These are phyloP conservation scores for Porphyra umbilicalis DNA, from an alignment of 31 red algal genomes.

Conservation along the genomic window DNA sequence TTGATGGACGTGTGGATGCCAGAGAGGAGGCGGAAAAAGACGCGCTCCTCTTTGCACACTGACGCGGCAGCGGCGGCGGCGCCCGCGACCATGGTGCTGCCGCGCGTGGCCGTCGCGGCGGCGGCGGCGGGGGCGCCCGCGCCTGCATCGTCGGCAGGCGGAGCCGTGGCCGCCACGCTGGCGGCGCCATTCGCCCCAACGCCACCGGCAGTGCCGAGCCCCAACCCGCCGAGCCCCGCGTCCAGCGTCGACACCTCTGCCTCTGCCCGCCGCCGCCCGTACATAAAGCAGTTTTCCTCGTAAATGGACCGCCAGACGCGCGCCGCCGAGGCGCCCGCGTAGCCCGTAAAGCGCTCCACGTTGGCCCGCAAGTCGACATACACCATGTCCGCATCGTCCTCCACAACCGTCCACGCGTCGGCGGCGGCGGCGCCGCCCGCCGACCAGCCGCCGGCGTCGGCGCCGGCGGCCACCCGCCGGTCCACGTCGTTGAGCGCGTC, in stretches of 20 bases:
- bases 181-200: not conserved
- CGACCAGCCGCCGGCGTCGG: conserved; percentile 27
- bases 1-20: conserved; percentile 95
- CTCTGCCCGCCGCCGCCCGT: not conserved
- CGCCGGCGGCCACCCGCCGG: conserved; percentile 40
- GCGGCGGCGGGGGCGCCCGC: not conserved
- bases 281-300: conserved; percentile 85
- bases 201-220: not conserved
- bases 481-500: conserved; percentile 71
- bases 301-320: conserved; percentile 89
- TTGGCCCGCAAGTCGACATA: conserved; percentile 88
- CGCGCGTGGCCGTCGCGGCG: conserved; percentile 27
- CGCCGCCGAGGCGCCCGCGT: conserved; percentile 43
- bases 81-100: conserved; percentile 34
- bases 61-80: conserved; percentile 9
- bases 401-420: conserved; percentile 76
- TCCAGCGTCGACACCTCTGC: not conserved
- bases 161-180: not conserved
- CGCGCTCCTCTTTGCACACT: conserved; percentile 88
- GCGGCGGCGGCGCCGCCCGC: conserved; percentile 40
- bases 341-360: conserved; percentile 91
- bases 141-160: not conserved
- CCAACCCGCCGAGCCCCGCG: not conserved
- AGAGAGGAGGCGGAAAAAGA: conserved; percentile 72
- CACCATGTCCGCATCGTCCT: conserved; percentile 54